Base-by-base conservation (phyloP, 345 rosid genomes). In the Physaria fendleri region DNA sequence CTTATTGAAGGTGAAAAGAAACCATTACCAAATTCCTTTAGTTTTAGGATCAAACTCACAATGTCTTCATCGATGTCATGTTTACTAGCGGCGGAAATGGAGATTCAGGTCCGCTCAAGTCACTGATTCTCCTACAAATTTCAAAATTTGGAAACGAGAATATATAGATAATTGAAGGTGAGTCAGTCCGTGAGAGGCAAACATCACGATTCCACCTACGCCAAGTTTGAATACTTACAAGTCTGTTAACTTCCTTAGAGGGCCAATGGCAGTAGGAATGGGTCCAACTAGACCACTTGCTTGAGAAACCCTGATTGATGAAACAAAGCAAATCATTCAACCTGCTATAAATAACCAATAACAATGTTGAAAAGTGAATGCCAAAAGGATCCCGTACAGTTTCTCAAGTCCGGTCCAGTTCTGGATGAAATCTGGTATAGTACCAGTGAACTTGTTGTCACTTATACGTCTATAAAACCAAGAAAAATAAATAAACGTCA, bases 271-370 rank as follows among this genome's bases (percentile, higher is more conserved):
- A 4, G 51, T 25, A 20, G 80, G 84, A 67, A 83, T 66, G 5
- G 84, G 90, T 44, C 90, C 90, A 20, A 57, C 55, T 64, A 83
- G 65, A 39, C 87, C 87, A 53, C 81, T 79, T 24, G 55, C 87
- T 23, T 84, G 78, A 25, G 74, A 69, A 21, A 33, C 45, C 53
- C 83, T 84, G 72, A 45, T 2, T 7, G 6, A 29, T 11, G 16
- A 20, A 70, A 3, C 27, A 51, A 12, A 13, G 8, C 6, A 35
- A 33, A 28, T 20, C 51, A 32, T 49, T 2, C 40, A 53, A 20
- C 42, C 4, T n/a, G 23, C 11, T 39, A 39, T 62, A 34, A 40
- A 12, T 30, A 40, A 62, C 48, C 6, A 43, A 29, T 5, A 27
- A 27, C 17, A 4, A 27, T 47, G 55, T 10, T 9, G 20, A 1